phyloP scores from a whole-genome alignment of 176 grass and related monocot species.

The Aegilops sharonensis region DNA sequence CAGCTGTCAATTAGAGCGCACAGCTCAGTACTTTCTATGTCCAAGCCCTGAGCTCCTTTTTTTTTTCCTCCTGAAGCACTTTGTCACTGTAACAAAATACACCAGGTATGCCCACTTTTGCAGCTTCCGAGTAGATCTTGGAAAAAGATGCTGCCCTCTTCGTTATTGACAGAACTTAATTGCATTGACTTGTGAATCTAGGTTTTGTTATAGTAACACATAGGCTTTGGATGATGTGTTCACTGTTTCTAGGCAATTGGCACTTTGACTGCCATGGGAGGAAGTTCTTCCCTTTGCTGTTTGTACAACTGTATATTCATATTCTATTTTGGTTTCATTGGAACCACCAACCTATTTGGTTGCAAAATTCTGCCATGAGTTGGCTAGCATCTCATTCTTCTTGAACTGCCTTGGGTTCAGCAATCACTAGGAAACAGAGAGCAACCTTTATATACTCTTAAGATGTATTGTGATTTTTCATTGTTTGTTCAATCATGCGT shows the following conservation, averaged over 20 bases:
- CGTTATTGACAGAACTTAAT: background rate
- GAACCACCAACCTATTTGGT: background rate
- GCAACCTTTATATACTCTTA: background rate
- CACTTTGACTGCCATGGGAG: background rate
- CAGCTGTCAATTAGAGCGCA: constrained; percentile 2
- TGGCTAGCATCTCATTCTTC: background rate
- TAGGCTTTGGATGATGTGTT: background rate
- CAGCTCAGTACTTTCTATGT: constrained; percentile 26
- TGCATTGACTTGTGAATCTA: background rate
- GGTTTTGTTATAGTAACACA: background rate
- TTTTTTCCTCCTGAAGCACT: constrained; percentile 6
- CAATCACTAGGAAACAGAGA: background rate
- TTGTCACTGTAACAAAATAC: background rate
- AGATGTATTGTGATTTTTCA: background rate
- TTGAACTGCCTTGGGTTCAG: background rate
- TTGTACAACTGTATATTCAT: background rate
- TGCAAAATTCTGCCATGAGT: background rate
- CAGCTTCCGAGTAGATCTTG: background rate
- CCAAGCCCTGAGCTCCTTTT: background rate
- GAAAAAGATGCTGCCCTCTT: background rate
- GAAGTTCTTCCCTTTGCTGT: background rate
- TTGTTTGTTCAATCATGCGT: background rate
- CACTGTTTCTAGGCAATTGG: background rate
- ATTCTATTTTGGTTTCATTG: background rate
- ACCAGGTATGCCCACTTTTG: background rate